Evolutionary conservation across 352 stramenopile genomes (phyloP), one percentile per base, ranked within the genome.

Genomic region (Thalassiosira livingstoniorum): DNA sequence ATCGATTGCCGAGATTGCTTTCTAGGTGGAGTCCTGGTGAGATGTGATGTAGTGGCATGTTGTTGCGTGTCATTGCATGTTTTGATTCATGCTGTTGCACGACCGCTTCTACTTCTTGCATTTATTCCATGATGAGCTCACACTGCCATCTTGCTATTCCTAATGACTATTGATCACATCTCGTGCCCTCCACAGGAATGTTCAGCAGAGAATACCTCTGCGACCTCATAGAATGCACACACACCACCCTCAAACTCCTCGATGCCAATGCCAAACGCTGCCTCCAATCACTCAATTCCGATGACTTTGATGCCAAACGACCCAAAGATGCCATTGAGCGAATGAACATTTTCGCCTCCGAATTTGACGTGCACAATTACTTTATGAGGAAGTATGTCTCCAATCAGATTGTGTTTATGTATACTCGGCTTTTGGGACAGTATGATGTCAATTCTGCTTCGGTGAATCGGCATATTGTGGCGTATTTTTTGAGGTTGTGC

Each of bases 391-490:
- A 91, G 61, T 88, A 93, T 60, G 80, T 95, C 2, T 92, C 83
- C 1, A 92, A 92, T 67, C 83, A 93, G 29, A 78, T 89, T 42
- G 76, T 94, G 10, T 84, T 84, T 55, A 93, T 95, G 86, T 94
- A 93, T 55, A 88, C 74, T 25, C 80, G 93, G 64, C 78, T 95
- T 4, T 72, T 95, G 31, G 83, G 71, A n/a, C 87, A 91, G 54
- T 95, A 94, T 70, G 76, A 81, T 34, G 51, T 88, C 0, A 95
- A 95, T 82, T 62, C 86, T 21, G 13, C 81, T 39, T 66, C 85
- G 18, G 80, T 93, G 21, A 95, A 95, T 82, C 77, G 91, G 37
- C 88, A 90, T 23, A 85, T 94, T 55, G 67, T 92, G 31, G 66
- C 88, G 0, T 92, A 94, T 58, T 90, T 95, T 43, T 70, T 90